Conservation (phyloP, 1,139 yeast genomes). For the Hyphopichia buzzinii region DNA sequence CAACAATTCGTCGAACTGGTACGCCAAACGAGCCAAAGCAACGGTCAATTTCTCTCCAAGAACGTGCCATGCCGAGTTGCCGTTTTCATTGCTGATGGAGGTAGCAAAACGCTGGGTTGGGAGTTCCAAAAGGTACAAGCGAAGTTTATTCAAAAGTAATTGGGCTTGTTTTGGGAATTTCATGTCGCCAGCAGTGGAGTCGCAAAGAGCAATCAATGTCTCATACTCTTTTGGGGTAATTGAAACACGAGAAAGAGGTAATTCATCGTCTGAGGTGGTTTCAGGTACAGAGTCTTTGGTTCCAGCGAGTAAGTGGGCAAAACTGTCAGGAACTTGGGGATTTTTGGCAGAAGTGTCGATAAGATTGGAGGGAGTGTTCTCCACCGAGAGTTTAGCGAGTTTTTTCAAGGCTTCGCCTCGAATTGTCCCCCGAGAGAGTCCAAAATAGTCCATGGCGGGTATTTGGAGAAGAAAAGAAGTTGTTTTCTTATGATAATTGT, state of each 20-base stretch:
- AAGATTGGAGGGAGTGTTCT: constrained; percentile 14
- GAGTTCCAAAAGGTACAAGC: constrained; percentile 57
- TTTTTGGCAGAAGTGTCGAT: not conserved
- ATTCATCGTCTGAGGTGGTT: constrained; percentile 6
- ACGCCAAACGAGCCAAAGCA: constrained; percentile 38
- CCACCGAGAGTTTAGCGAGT: constrained; percentile 27
- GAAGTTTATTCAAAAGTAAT: constrained; percentile 50
- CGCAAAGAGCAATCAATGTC: constrained; percentile 64
- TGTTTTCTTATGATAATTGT: too few relatives aligned
- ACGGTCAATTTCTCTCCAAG: constrained; percentile 34
- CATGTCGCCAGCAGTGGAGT: constrained; percentile 44
- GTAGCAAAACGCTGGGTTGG: constrained; percentile 47
- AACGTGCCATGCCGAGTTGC: constrained; percentile 35
- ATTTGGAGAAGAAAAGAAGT: not conserved
- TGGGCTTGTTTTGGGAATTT: constrained; percentile 47
- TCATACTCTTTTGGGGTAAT: constrained; percentile 64
- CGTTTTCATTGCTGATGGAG: constrained; percentile 17
- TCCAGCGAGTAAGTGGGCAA: constrained; percentile 2
- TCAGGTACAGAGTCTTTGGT: constrained; percentile 22
- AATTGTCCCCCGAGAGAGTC: constrained; percentile 42
- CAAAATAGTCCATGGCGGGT: constrained; percentile 35
- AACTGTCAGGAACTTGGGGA: constrained; percentile 1
- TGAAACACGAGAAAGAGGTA: constrained; percentile 30
- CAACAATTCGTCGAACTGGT: constrained; percentile 24
- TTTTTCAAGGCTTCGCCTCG: constrained; percentile 62